Base-by-base conservation (phyloP, 768 basidiomycete genomes). In the Pleurotus ostreatus region DNA sequence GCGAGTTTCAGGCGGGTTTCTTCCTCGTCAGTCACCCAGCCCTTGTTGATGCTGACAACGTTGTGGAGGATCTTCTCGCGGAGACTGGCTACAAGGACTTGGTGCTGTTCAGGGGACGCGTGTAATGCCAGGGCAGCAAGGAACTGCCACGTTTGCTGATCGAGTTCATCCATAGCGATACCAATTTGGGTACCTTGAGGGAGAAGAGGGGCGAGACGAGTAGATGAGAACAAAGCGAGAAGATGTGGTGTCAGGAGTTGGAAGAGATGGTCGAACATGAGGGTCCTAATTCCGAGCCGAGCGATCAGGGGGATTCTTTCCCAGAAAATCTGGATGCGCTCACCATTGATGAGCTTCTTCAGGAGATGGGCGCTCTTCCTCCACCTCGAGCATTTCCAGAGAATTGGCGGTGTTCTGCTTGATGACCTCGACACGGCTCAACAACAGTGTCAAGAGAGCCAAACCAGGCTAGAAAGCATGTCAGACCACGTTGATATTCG, bases 111-210 rank as follows among this genome's bases (percentile, higher is more conserved):
- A 43, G 84, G 77, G 47, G 83, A 82, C 11, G 93, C 90, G 61
- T 89, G 88, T 40, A 95, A 78, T 2, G 94, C 95, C 49, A 98
- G 73, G 1, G 92, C 86, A 5, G 94, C 92, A 37, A 97, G 80
- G 78, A 94, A 92, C 67, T 91, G 88, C 94, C 94, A 97, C n/a
- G 93, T 90, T 12, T 89, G 91, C 68, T 91, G 89, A 71, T 96
- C 93, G 55, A 89, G 78, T 57, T 81, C 76, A 66, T 90, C 89
- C 30, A 79, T 78, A 1, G 78, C 72, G 15, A 73, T 69, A 23
- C 69, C 66, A 11, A 53, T 47, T 40, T 60, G 60, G 30, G 30
- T 34, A 16, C 55, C 58, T 39, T 70, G 71, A 46, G 69, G 74
- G 39, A 66, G 68, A 44, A 57, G 59, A 56, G 77, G 67, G 49